These are phyloP conservation scores for Kluyveromyces siamensis DNA, from an alignment of 805 yeast species.

Conservation along the genomic window DNA sequence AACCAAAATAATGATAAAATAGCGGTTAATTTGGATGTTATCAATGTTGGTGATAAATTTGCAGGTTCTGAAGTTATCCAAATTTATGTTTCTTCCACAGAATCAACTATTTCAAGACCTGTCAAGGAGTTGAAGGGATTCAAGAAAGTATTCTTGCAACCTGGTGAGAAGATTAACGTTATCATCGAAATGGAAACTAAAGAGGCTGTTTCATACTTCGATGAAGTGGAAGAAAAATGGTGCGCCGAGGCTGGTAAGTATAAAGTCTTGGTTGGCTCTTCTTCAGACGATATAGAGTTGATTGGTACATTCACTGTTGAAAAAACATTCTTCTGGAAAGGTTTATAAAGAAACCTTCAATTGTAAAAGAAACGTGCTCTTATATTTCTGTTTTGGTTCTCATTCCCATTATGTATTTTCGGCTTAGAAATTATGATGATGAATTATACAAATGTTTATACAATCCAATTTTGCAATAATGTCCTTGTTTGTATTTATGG, in stretches of 20 bases:
- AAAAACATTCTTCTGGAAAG: slow-evolving; percentile 18
- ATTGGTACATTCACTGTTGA: slow-evolving; percentile 15
- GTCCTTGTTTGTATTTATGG: too few species aligned
- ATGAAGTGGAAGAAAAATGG: slow-evolving; percentile 43
- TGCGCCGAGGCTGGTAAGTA: slow-evolving; percentile 42
- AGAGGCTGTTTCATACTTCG: slow-evolving; percentile 46
- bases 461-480: not conserved
- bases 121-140: slow-evolving; percentile 53
- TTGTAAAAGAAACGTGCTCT: too few species aligned
- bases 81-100: slow-evolving; percentile 36
- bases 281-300: slow-evolving; percentile 23
- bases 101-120: slow-evolving; percentile 37
- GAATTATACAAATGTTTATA: too few species aligned
- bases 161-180: slow-evolving; percentile 37
- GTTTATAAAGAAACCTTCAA: slow-evolving; percentile 2
- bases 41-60: slow-evolving; percentile 36
- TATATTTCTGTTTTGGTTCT: too few species aligned
- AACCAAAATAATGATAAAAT: slow-evolving; percentile 15
- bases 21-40: slow-evolving; percentile 32
- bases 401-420: too few species aligned
- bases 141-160: slow-evolving; percentile 37
- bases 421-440: too few species aligned
- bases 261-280: slow-evolving; percentile 38
- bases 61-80: slow-evolving; percentile 51
- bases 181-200: slow-evolving; percentile 33